phyloP scores from a whole-genome alignment of 768 basidiomycete genomes.

The Thelephora ganbajun region DNA sequence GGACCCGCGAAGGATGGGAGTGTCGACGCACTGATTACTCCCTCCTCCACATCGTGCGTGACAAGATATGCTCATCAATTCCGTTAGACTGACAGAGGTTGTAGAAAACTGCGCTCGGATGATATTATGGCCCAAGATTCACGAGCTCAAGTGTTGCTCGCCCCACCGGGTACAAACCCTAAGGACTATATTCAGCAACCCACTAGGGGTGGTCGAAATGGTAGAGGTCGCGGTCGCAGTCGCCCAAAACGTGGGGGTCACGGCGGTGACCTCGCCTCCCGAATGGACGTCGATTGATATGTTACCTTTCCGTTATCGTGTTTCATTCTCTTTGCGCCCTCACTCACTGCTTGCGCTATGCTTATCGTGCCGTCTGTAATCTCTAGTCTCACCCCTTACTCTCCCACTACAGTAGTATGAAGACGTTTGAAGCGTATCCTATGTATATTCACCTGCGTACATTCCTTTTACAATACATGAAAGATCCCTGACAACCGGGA shows the following conservation, averaged over 20 bases:
- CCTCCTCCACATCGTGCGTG: constrained; percentile 43
- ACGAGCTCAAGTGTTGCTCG: constrained; percentile 54
- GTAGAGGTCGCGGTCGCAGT: constrained; percentile 20
- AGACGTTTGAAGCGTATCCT: no score
- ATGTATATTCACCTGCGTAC: no score
- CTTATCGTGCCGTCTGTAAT: not conserved
- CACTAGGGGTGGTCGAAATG: constrained; percentile 11
- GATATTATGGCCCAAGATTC: constrained; percentile 48
- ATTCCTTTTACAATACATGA: no score
- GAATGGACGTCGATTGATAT: constrained; percentile 42
- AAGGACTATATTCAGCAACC: constrained; percentile 31
- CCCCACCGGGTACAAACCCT: constrained; percentile 51
- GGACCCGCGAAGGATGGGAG: constrained; percentile 28
- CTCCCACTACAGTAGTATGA: no score
- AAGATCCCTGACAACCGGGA: no score
- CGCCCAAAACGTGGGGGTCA: constrained; percentile 21
- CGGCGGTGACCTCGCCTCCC: constrained; percentile 19
- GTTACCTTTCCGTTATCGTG: constrained; percentile 4
- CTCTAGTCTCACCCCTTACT: no score
- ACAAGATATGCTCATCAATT: not conserved
- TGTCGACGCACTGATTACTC: constrained; percentile 41
- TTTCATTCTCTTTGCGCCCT: not conserved
- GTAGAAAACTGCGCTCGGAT: constrained; percentile 80
- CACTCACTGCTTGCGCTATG: not conserved
- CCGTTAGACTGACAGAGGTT: not conserved